Base-by-base conservation (phyloP, 306 rosid genomes). In the Betula pendula region DNA sequence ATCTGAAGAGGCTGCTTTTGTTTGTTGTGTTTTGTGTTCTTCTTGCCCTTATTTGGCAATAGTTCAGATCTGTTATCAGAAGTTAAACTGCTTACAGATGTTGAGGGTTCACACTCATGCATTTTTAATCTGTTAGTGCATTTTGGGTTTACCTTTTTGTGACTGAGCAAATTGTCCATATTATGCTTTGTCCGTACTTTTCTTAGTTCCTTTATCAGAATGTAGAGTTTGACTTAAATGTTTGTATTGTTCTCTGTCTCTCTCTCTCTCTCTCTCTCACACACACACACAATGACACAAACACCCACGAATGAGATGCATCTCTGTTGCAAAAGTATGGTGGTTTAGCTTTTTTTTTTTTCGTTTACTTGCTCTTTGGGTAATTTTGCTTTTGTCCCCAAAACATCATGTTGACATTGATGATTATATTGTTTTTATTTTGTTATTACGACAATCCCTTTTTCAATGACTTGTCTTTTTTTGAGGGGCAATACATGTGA, bases 1-100 rank as follows among this genome's bases (percentile, higher is more conserved):
- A 69, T 78, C 83, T 90, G 77, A 93, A 88, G 83, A 82, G 79
- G 87, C 85, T 93, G 81, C 82, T 91, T 80, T 9, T 93, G 56
- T n/a, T 90, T 50, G 73, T 93, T 40, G 77, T 65, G 29, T 47
- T 91, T 15, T 90, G 87, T 73, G 96, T 79, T 78, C 44, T 90
- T 75, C 67, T 93, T 53, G 96, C 91, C 71, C 84, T 93, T 29
- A 50, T 89, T 68, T 90, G 91, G 94, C 94, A 86, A 78, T 90
- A 88, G 85, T 35, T 77, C 60, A 59, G 68, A 29, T 79, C 67
- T 65, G 70, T 71, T 74, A 59, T 38, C 58, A 45, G 78, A 76
- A 52, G 58, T 29, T 73, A 53, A 52, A 44, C 53, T 73, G 50
- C 72, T 81, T 53, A 7, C 12, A 49, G 70, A 60, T 35, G 24